Evolutionary conservation across 2,329 filamentous ascomycete genomes (phyloP).

Genomic region (Beauveria sp.): DNA sequence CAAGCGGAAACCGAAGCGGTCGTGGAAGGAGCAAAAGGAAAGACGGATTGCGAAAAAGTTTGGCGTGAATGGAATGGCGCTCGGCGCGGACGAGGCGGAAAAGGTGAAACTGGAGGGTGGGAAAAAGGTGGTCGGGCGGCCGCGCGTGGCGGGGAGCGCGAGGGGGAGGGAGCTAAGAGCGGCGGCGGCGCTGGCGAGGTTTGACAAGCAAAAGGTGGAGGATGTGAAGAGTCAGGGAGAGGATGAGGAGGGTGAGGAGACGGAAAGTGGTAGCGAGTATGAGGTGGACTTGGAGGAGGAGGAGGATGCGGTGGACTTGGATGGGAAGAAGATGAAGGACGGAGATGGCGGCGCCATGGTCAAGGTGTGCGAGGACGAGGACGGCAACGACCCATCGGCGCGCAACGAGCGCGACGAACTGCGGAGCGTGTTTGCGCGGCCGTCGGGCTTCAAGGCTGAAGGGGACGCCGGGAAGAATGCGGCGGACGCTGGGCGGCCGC

Average conservation of each 20-base stretch:
- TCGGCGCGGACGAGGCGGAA: constrained; percentile 61
- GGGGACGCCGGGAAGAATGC: neutral
- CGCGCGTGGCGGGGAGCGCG: constrained; percentile 66
- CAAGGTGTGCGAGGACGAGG: constrained; percentile 67
- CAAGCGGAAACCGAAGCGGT: constrained; percentile 43
- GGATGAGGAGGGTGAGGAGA: constrained; percentile 24
- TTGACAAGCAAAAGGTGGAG: constrained; percentile 51
- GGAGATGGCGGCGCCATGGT: constrained; percentile 59
- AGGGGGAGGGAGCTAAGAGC: constrained; percentile 69
- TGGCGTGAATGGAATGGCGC: constrained; percentile 57
- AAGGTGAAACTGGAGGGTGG: constrained; percentile 62
- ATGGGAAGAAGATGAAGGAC: constrained; percentile 59
- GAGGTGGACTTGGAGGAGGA: constrained; percentile 29
- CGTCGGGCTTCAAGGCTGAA: neutral
- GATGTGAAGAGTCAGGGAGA: constrained; percentile 19
- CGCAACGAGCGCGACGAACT: constrained; percentile 57
- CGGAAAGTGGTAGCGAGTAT: constrained; percentile 40
- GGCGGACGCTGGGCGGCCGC: neutral
- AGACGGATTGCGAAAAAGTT: constrained; percentile 69
- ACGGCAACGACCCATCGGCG: constrained; percentile 37
- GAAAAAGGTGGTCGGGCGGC: constrained; percentile 54
- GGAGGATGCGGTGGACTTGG: constrained; percentile 49
- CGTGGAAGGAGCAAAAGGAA: constrained; percentile 64
- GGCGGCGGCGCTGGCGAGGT: constrained; percentile 67
- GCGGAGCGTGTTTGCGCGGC: constrained; percentile 30